Conservation (phyloP, 2,329 filamentous ascomycete species). For the Aschersonia sp. region DNA sequence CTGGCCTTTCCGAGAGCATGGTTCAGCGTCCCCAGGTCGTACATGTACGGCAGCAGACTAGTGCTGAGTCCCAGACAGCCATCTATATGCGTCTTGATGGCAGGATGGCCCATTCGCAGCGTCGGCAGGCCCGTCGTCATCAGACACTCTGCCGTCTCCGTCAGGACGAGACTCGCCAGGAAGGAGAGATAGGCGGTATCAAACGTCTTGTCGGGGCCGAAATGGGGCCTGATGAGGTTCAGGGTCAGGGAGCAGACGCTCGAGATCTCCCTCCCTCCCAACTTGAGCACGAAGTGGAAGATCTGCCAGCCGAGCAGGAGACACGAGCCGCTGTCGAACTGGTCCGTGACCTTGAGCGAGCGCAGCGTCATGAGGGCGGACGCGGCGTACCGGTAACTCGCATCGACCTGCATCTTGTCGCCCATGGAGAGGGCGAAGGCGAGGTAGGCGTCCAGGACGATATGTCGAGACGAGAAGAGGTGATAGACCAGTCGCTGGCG, state of each 20-base stretch:
- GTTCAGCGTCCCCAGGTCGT: slow-evolving; percentile 12
- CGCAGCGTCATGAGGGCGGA: slow-evolving; percentile 7
- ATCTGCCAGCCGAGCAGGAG: slow-evolving; percentile 8
- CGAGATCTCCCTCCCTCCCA: slow-evolving; percentile 4
- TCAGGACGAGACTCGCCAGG: slow-evolving; percentile 7
- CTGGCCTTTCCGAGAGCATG: slow-evolving; percentile 4
- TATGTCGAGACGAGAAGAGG: slow-evolving; percentile 3
- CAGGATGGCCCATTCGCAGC: slow-evolving; percentile 6
- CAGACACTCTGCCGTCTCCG: slow-evolving; percentile 11
- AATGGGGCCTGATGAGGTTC: slow-evolving; percentile 6
- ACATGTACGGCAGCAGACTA: slow-evolving; percentile 10
- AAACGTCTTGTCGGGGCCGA: slow-evolving; percentile 3
- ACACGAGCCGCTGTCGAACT: slow-evolving; percentile 6
- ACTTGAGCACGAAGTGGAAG: slow-evolving; percentile 7
- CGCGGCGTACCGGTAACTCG: slow-evolving; percentile 7
- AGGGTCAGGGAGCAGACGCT: slow-evolving; percentile 9
- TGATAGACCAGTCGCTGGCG: slow-evolving; percentile 6
- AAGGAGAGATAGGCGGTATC: slow-evolving; percentile 4
- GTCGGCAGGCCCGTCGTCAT: slow-evolving; percentile 9
- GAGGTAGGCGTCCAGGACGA: slow-evolving; percentile 6
- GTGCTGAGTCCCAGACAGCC: slow-evolving; percentile 11
- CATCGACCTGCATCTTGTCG: slow-evolving; percentile 1
- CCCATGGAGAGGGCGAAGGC: slow-evolving; percentile 7
- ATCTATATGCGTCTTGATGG: slow-evolving; percentile 7
- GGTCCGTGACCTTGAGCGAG: slow-evolving; percentile 3